Evolutionary conservation across 768 basidiomycete genomes (phyloP), one percentile per base, ranked within the genome.

Genomic region (Podaxis carcinomalis): DNA sequence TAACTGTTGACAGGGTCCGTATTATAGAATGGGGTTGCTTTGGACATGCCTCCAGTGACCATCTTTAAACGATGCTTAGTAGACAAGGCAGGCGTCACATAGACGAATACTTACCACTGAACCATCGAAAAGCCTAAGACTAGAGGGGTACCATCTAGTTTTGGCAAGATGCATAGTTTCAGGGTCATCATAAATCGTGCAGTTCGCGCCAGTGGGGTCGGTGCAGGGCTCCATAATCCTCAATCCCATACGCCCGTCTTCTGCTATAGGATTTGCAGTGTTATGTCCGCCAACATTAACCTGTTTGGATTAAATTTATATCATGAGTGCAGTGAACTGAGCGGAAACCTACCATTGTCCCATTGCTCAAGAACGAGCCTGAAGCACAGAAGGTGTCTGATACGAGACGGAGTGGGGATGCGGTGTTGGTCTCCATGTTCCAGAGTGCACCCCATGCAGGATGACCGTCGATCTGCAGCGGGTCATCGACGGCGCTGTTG

Each of bases 1-100:
- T 74, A 70, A 54, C 63, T 70, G 57, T 72, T 86, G 56, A 82
- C 80, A 3, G 85, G 84, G 55, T 75, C 78, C 32, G 81, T 84
- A 66, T 88, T 87, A 68, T 87, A 86, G 78, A 86, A 89, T 2
- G 84, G 84, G 5, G 62, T 70, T 27, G 53, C 61, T 28, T 69
- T 66, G 42, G 70, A 69, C 9, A 72, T 68, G 14, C 70, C 70
- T 32, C 70, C 70, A 13, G 70, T 62, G 23, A 72, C 62, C 67
- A 73, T 72, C 70, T 70, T 21, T 5, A 7, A 3, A 4, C 9
- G 40, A 11, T 27, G 23, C 13, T 49, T 11, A 49, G 47, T 19
- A 10, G 5, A 5, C 1, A 25, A 13, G 47, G 2, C 21, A 11
- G 13, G 13, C 11, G 9, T 9, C 23, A 11, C 3, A 4, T 23